Conservation (phyloP, 163 green algal genomes). For the Scenedesmus sp. region DNA sequence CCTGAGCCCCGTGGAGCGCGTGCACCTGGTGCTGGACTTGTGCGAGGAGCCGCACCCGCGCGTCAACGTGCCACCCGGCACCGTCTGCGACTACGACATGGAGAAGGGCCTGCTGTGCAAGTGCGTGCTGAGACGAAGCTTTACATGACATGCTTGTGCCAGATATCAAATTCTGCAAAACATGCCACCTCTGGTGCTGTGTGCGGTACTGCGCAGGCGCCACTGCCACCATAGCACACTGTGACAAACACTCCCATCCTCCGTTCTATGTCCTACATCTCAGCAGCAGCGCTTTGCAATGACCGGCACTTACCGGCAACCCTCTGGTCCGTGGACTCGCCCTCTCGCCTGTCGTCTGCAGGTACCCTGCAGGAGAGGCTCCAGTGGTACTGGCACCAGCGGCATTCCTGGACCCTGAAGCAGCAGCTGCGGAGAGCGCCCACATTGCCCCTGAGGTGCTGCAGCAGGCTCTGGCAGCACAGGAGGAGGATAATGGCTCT, state of each 20-base stretch:
- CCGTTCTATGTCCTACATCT: too few species aligned
- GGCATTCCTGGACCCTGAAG: background rate
- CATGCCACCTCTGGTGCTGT: too few species aligned
- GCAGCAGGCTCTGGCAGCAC: conserved; percentile 27
- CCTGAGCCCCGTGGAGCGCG: conserved; percentile 50
- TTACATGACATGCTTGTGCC: background rate
- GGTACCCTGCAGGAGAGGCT: conserved; percentile 12
- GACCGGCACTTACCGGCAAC: too few species aligned
- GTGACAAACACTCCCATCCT: too few species aligned
- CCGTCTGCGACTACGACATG: conserved; percentile 52
- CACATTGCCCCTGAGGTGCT: background rate
- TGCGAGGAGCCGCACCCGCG: conserved; percentile 59
- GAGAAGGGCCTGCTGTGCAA: conserved; percentile 51
- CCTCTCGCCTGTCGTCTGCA: too few species aligned
- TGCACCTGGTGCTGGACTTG: conserved; percentile 82
- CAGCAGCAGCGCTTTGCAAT: too few species aligned
- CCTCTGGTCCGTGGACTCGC: too few species aligned
- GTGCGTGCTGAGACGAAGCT: background rate
- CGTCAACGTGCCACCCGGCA: conserved; percentile 13
- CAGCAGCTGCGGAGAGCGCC: conserved; percentile 28
- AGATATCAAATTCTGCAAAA: background rate
- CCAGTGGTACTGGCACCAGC: conserved; percentile 10
- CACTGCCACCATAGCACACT: too few species aligned
- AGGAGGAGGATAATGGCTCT: conserved; percentile 9
- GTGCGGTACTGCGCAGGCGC: too few species aligned